Evolutionary conservation across 2,329 filamentous ascomycete species (phyloP).

Genomic region (Parafenestella ontariensis): DNA sequence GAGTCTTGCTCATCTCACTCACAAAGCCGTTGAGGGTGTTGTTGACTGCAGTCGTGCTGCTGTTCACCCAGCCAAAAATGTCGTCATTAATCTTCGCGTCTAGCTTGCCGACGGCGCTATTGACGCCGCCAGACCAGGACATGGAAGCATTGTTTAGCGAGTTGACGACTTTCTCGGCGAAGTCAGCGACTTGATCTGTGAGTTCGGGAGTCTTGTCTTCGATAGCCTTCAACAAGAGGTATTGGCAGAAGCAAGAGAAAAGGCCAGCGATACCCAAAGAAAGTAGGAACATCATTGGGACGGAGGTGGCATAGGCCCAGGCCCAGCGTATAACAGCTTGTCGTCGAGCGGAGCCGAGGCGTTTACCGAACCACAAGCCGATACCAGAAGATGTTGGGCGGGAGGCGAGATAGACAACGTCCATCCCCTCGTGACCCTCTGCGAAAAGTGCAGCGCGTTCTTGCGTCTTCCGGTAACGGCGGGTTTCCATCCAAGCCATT

Average conservation of each 20-base stretch:
- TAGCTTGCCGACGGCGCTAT: conserved; percentile 70
- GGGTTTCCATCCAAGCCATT: conserved; percentile 82
- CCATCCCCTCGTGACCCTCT: conserved; percentile 78
- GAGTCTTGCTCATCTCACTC: conserved; percentile 73
- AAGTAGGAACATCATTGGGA: conserved; percentile 84
- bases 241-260: conserved; percentile 83
- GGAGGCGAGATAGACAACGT: conserved; percentile 86
- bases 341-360: conserved; percentile 67
- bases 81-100: conserved; percentile 80
- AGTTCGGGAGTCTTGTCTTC: conserved; percentile 79
- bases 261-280: conserved; percentile 82
- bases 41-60: conserved; percentile 82
- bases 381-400: conserved; percentile 76
- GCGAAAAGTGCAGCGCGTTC: conserved; percentile 72
- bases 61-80: conserved; percentile 85
- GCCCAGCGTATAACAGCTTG: conserved; percentile 82
- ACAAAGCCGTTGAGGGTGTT: conserved; percentile 84
- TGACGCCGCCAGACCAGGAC: conserved; percentile 78
- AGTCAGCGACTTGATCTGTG: conserved; percentile 75
- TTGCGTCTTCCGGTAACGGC: conserved; percentile 76
- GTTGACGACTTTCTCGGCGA: conserved; percentile 78
- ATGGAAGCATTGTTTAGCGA: conserved; percentile 75
- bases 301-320: conserved; percentile 84
- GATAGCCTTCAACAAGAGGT: conserved; percentile 74
- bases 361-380: conserved; percentile 73